Percentiles rank a stretch among this genome's conserved stretches.
These are phyloP conservation scores for Pythium oligandrum DNA, from an alignment of 352 stramenopile species.

Conservation along the genomic window DNA sequence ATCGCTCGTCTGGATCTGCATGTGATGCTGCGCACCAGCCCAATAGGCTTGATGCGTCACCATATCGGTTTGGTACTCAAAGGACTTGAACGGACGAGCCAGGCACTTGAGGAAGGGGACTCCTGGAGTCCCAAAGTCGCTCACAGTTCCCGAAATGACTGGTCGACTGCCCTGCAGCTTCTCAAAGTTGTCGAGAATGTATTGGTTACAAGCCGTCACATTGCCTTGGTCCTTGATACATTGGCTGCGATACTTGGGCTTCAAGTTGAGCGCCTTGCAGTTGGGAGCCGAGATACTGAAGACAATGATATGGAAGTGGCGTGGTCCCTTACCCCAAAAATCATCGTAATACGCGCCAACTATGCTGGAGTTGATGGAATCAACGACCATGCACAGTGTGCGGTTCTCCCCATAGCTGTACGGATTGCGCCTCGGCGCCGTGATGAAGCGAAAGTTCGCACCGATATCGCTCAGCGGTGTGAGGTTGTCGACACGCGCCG, in stretches of 20 bases:
- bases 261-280: no score
- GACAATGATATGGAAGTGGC: no score
- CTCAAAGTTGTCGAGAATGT: conserved; percentile 50
- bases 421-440: no score
- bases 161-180: conserved; percentile 23
- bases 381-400: no score
- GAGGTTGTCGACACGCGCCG: conserved; percentile 8
- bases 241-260: not conserved
- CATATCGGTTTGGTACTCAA: conserved; percentile 55
- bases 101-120: conserved; percentile 45
- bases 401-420: no score
- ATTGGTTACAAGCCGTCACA: conserved; percentile 28
- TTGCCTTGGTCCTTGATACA: conserved; percentile 13
- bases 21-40: conserved; percentile 38
- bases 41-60: conserved; percentile 55
- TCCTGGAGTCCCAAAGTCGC: conserved; percentile 35
- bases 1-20: conserved; percentile 53
- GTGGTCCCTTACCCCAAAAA: no score
- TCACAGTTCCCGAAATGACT: conserved; percentile 28
- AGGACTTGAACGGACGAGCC: conserved; percentile 27
- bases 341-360: no score
- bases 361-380: no score
- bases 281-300: no score
- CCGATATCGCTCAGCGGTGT: conserved; percentile 25
- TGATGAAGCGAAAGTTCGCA: not conserved